Evolutionary conservation across 352 stramenopile species (phyloP).

Genomic region (Phytophthora vignae): DNA sequence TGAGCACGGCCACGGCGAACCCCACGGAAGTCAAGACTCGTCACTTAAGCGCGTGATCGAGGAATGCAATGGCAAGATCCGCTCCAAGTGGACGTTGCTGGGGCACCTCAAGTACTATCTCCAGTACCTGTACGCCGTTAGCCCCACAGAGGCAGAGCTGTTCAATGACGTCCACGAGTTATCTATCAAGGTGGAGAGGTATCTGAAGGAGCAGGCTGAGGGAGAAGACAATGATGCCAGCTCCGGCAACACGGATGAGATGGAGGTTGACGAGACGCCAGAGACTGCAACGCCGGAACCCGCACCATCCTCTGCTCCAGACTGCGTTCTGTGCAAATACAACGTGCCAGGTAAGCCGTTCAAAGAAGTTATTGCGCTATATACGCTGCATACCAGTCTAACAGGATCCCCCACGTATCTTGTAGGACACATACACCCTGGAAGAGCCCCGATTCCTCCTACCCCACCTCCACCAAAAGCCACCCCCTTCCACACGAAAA

Average conservation of each 20-base stretch:
- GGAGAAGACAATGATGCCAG: conserved; percentile 22
- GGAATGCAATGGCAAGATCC: conserved; percentile 54
- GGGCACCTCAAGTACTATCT: conserved; percentile 78
- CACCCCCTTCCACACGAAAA: conserved; percentile 36
- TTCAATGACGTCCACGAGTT: conserved; percentile 67
- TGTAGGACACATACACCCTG: conserved; percentile 75
- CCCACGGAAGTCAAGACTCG: conserved; percentile 25
- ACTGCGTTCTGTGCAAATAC: conserved; percentile 84
- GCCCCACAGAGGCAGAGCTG: conserved; percentile 70
- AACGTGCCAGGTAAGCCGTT: conserved; percentile 64
- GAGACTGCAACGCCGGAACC: conserved; percentile 20
- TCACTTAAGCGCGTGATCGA: conserved; percentile 48
- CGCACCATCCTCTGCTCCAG: conserved; percentile 17
- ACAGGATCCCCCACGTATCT: background rate
- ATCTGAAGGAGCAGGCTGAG: conserved; percentile 32
- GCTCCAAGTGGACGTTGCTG: conserved; percentile 58
- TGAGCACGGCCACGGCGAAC: conserved; percentile 27
- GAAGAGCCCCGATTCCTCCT: conserved; percentile 41
- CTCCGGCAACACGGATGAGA: conserved; percentile 30
- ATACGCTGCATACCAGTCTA: background rate
- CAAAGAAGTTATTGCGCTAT: background rate
- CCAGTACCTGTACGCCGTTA: conserved; percentile 76
- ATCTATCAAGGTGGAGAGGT: conserved; percentile 51
- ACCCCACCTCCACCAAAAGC: conserved; percentile 15
- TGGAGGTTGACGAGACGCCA: conserved; percentile 28